phyloP scores from a whole-genome alignment of 169 alveolate species.

The Plasmodium sp. region DNA sequence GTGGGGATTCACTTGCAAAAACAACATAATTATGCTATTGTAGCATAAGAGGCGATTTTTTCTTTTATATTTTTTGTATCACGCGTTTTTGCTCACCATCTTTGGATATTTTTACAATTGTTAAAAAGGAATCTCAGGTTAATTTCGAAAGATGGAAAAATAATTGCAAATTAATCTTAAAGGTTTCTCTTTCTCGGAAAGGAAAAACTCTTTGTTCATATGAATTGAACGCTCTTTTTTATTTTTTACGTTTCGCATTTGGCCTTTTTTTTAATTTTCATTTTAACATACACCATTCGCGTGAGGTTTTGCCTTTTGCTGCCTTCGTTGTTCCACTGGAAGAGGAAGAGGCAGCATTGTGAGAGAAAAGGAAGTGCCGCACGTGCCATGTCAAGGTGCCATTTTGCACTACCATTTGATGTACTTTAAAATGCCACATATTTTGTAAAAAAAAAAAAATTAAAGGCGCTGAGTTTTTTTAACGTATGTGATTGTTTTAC shows the following conservation, averaged over 20 bases:
- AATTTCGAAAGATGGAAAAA: background rate
- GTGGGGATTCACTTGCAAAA: background rate
- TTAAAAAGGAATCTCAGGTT: background rate
- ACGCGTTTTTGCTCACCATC: background rate
- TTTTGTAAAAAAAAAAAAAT: background rate
- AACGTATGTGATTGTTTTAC: background rate
- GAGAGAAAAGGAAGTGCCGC: background rate
- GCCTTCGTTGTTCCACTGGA: background rate
- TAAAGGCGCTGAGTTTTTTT: background rate
- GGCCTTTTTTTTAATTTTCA: background rate
- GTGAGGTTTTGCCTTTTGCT: background rate
- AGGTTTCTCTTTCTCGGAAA: background rate
- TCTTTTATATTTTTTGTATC: background rate
- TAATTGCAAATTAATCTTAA: background rate
- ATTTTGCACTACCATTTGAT: background rate
- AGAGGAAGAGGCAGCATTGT: background rate
- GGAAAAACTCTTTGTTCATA: background rate
- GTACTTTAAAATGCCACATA: background rate
- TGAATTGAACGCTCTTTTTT: background rate
- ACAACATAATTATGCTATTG: background rate
- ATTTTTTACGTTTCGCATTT: background rate
- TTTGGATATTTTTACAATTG: background rate
- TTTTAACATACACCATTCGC: background rate
- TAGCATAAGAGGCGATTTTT: background rate
- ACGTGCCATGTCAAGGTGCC: background rate